phyloP scores from a whole-genome alignment of 257 asterid species.

The Knoxia roxburghii region DNA sequence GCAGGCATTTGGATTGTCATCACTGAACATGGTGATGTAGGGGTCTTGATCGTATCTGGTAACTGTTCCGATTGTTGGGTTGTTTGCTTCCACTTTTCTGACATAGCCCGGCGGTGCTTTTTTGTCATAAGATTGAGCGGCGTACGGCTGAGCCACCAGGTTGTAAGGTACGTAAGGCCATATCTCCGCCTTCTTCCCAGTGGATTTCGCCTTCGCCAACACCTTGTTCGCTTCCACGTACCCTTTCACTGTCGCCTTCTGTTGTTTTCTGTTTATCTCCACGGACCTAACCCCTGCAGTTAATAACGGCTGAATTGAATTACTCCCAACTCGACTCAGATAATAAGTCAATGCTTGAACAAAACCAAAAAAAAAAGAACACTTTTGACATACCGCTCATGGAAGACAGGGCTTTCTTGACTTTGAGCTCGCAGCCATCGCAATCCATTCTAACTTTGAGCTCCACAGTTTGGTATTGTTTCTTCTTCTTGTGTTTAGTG shows the following conservation, averaged over 20 bases:
- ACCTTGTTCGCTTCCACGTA: conserved; percentile 62
- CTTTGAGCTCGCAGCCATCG: conserved; percentile 88
- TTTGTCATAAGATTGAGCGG: conserved; percentile 69
- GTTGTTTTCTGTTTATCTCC: conserved; percentile 75
- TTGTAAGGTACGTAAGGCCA: conserved; percentile 91
- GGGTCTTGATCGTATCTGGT: conserved; percentile 54
- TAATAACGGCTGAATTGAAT: not conserved
- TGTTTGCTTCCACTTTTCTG: conserved; percentile 38
- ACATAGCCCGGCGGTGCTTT: conserved; percentile 86
- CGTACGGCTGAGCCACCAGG: conserved; percentile 84
- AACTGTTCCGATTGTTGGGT: conserved; percentile 24
- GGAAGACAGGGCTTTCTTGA: conserved; percentile 71
- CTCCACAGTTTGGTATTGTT: conserved; percentile 60
- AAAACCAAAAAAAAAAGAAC: not conserved
- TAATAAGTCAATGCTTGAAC: not conserved
- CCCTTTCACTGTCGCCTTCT: conserved; percentile 80
- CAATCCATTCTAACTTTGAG: conserved; percentile 94
- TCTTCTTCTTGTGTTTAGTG: conserved; percentile 54
- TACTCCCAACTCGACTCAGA: not conserved
- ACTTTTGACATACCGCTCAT: conserved; percentile 40
- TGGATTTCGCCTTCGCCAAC: conserved; percentile 66
- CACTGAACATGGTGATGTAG: conserved; percentile 64
- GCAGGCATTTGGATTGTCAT: conserved; percentile 88
- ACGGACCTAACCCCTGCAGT: conserved; percentile 65
- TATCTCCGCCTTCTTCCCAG: conserved; percentile 83